Base-by-base conservation (phyloP, 768 basidiomycete genomes). In the Hygrocybe coccinea region DNA sequence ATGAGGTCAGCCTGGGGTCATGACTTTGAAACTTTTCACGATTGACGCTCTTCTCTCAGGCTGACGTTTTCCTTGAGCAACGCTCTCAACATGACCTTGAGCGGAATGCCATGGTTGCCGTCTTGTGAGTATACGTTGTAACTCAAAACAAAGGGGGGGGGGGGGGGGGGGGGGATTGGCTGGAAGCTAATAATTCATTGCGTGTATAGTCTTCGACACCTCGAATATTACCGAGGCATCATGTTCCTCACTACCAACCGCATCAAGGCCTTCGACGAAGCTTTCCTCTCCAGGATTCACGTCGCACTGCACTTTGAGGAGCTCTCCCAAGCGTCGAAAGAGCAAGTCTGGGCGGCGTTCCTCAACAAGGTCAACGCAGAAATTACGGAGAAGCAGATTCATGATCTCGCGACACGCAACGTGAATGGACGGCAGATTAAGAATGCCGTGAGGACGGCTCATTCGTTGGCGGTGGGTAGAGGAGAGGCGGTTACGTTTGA, bases 31-130 rank as follows among this genome's bases (percentile, higher is more conserved):
- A n/a, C n/a, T n/a, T n/a, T n/a, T n/a, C n/a, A n/a, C n/a, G n/a
- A n/a, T n/a, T n/a, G n/a, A n/a, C n/a, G n/a, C n/a, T n/a, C n/a
- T n/a, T n/a, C 45, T 41, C 36, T 45, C 21, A 54, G 52, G 83
- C 84, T 4, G 85, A 88, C 67, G 84, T 88, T 3, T 88, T 86
- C 78, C 74, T 88, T 29, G 85, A 87, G 62, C 80, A 82, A 64
- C 79, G 85, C 5, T 82, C 82, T 3, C 69, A 85, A 37, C 81
- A 84, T 54, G 80, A 86, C 62, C 64, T 86, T 11, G 76, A 83
- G 61, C 76, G 85, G 10, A 88, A 87, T 60, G 85, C 85, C 1
- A 84, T 87, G 79, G 84, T 88, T 5, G 84, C 84, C 3, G 84
- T 86, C 11, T 86, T 84, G 52, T 54, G 21, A 19, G 77, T 79